Conservation (phyloP, 306 rosid species). For the Vigna mungo region DNA sequence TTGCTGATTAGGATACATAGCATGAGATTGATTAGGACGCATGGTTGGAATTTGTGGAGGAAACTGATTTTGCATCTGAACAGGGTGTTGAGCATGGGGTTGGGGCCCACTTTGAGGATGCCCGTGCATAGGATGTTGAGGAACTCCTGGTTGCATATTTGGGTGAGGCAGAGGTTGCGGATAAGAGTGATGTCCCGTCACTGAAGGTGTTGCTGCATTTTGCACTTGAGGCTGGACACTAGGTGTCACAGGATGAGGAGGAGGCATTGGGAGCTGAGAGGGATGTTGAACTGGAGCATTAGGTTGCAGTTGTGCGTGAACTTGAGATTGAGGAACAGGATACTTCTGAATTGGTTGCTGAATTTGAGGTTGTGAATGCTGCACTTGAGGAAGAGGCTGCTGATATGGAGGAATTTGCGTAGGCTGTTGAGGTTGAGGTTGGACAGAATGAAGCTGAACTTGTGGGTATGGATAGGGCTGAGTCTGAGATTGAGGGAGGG, state of each 20-base stretch:
- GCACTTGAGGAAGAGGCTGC: constrained; percentile 73
- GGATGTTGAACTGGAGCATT: constrained; percentile 63
- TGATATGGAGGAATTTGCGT: constrained; percentile 69
- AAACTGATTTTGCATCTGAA: constrained; percentile 66
- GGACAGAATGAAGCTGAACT: constrained; percentile 53
- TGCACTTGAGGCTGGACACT: constrained; percentile 67
- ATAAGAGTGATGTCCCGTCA: constrained; percentile 72
- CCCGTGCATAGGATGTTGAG: constrained; percentile 57
- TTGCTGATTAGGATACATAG: constrained; percentile 71
- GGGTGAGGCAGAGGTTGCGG: constrained; percentile 73
- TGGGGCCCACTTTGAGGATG: constrained; percentile 65
- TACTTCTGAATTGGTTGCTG: constrained; percentile 74
- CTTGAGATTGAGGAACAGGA: constrained; percentile 65
- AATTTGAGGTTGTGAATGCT: constrained; percentile 59
- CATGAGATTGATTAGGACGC: constrained; percentile 70
- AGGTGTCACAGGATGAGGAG: constrained; percentile 55
- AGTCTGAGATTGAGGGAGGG: constrained; percentile 48
- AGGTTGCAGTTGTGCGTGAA: constrained; percentile 63
- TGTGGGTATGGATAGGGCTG: constrained; percentile 63
- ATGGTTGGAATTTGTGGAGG: constrained; percentile 65
- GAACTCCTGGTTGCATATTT: constrained; percentile 61
- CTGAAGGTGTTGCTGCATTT: constrained; percentile 63
- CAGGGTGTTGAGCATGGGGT: constrained; percentile 61
- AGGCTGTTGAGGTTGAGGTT: constrained; percentile 64
- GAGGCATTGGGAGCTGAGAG: constrained; percentile 56